These are phyloP conservation scores for Kwoniella heveanensis DNA, from an alignment of 768 basidiomycete species.

Conservation along the genomic window DNA sequence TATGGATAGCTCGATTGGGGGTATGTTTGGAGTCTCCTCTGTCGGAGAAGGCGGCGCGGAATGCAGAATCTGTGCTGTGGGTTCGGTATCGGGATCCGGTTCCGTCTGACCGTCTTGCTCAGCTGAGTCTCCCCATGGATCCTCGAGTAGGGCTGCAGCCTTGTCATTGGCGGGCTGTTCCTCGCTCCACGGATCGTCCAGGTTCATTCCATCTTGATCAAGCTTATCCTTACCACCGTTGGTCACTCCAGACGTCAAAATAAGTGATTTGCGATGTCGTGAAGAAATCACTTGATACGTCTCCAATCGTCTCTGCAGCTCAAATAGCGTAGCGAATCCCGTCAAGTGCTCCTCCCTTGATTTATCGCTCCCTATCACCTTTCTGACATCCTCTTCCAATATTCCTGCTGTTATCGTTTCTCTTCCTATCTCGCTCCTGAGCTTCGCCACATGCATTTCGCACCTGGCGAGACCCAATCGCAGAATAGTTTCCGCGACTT, in stretches of 20 bases:
- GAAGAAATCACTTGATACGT: no score
- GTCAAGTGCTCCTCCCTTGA: neutral
- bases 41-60: neutral
- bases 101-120: neutral
- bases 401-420: neutral
- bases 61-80: neutral
- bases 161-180: neutral
- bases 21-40: neutral
- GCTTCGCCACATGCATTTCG: neutral
- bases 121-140: slow-evolving; percentile 27
- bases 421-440: slow-evolving; percentile 5
- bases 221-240: no score
- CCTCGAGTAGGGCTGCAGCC: slow-evolving; percentile 18
- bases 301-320: slow-evolving; percentile 55
- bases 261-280: no score
- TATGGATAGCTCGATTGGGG: slow-evolving; percentile 59
- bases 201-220: slow-evolving; percentile 22
- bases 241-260: no score
- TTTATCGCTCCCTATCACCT: slow-evolving; percentile 3
- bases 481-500: slow-evolving; percentile 5
- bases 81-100: neutral
- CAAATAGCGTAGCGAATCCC: slow-evolving; percentile 42
- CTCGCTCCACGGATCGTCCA: slow-evolving; percentile 48
- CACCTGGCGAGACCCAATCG: slow-evolving; percentile 20
- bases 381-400: slow-evolving; percentile 5